Conservation (phyloP, 257 asterid genomes). For the Petrea volubilis region DNA sequence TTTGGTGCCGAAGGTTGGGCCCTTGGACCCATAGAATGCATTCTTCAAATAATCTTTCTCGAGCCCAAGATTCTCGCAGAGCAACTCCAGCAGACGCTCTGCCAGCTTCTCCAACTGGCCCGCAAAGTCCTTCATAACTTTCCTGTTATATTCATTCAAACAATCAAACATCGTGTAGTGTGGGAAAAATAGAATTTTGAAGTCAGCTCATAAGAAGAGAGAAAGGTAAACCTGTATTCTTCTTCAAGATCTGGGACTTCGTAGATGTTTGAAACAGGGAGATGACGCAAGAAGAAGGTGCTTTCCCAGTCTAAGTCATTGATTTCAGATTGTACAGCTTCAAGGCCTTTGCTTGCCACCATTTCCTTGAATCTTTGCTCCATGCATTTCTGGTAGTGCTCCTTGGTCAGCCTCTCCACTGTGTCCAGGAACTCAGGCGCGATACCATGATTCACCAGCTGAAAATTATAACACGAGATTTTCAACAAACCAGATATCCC, state of each 20-base stretch:
- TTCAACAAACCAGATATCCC: no score
- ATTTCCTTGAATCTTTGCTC: slow-evolving; percentile 54
- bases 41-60: slow-evolving; percentile 57
- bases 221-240: slow-evolving; percentile 40
- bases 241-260: slow-evolving; percentile 56
- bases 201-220: background rate
- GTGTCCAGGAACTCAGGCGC: slow-evolving; percentile 53
- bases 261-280: slow-evolving; percentile 49
- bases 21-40: slow-evolving; percentile 50
- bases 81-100: slow-evolving; percentile 52
- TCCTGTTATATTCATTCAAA: slow-evolving; percentile 21
- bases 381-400: slow-evolving; percentile 57
- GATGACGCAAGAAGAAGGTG: slow-evolving; percentile 68
- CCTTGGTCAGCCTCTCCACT: slow-evolving; percentile 55
- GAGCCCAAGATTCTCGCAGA: slow-evolving; percentile 62
- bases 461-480: no score
- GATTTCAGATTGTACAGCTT: slow-evolving; percentile 51
- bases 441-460: slow-evolving; percentile 48
- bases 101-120: slow-evolving; percentile 49
- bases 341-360: slow-evolving; percentile 54
- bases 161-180: background rate
- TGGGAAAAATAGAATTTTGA: background rate
- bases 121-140: slow-evolving; percentile 55
- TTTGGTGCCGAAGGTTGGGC: slow-evolving; percentile 61
- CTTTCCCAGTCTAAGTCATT: slow-evolving; percentile 64